phyloP scores from a whole-genome alignment of 2,329 filamentous ascomycete species.

The Thermomyces lanuginosus region DNA sequence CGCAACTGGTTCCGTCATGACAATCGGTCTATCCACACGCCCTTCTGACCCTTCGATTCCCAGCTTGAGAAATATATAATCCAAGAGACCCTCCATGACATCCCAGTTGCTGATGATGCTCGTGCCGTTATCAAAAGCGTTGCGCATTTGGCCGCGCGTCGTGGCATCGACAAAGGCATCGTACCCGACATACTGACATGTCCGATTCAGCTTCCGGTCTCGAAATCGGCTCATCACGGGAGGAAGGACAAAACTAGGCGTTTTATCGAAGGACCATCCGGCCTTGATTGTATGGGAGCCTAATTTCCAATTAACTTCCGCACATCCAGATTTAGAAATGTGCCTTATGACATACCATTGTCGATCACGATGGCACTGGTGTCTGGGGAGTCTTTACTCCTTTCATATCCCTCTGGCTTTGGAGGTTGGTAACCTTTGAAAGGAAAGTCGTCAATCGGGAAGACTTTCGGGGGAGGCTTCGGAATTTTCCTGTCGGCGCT shows the following conservation, averaged over 20 bases:
- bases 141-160: slow-evolving; percentile 73
- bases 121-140: slow-evolving; percentile 77
- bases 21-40: slow-evolving; percentile 65
- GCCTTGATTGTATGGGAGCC: slow-evolving; percentile 79
- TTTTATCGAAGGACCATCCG: slow-evolving; percentile 83
- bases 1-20: slow-evolving; percentile 91
- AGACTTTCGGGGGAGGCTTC: slow-evolving; percentile 39
- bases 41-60: slow-evolving; percentile 63
- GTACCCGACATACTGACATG: slow-evolving; percentile 77
- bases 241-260: slow-evolving; percentile 64
- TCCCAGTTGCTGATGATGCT: slow-evolving; percentile 96
- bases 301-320: slow-evolving; percentile 23
- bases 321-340: not conserved
- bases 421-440: slow-evolving; percentile 43
- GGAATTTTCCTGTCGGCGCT: slow-evolving; percentile 23
- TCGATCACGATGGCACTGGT: slow-evolving; percentile 84
- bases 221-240: slow-evolving; percentile 91
- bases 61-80: slow-evolving; percentile 88
- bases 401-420: slow-evolving; percentile 52
- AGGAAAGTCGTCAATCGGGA: slow-evolving; percentile 40
- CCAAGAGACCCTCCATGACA: slow-evolving; percentile 83
- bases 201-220: slow-evolving; percentile 82
- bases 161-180: slow-evolving; percentile 94
- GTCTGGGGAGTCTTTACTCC: slow-evolving; percentile 43
- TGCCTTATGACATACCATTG: slow-evolving; percentile 84